These are phyloP conservation scores for Arachis stenosperma DNA, from an alignment of 306 rosid genomes.

Conservation along the genomic window DNA sequence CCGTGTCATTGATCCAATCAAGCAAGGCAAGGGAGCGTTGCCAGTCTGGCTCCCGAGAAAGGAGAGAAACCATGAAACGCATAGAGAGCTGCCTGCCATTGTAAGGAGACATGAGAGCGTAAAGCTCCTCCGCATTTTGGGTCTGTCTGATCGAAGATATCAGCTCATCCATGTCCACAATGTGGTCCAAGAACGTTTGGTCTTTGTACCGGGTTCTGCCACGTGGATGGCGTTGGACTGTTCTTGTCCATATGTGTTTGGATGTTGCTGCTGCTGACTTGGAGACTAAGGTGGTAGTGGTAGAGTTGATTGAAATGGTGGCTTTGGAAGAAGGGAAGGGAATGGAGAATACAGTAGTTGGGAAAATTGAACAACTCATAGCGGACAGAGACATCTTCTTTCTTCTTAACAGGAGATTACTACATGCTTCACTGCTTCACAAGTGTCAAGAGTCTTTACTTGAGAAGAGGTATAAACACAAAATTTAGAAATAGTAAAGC, in stretches of 20 bases:
- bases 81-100: conserved; percentile 71
- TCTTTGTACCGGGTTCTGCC: conserved; percentile 35
- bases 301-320: not conserved
- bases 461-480: too few relatives aligned
- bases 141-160: conserved; percentile 57
- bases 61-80: conserved; percentile 77
- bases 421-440: too few relatives aligned
- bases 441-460: too few relatives aligned
- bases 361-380: conserved; percentile 35
- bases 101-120: conserved; percentile 63
- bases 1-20: conserved; percentile 88
- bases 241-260: conserved; percentile 74
- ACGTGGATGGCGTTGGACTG: conserved; percentile 28
- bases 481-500: too few relatives aligned
- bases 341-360: conserved; percentile 6
- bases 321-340: conserved; percentile 36
- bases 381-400: conserved; percentile 1
- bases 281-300: conserved; percentile 9
- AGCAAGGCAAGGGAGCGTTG: conserved; percentile 81
- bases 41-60: conserved; percentile 88
- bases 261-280: conserved; percentile 31
- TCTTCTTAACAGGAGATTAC: too few relatives aligned
- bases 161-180: conserved; percentile 83
- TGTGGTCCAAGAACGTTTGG: conserved; percentile 58
- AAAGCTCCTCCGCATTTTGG: conserved; percentile 65